Conservation (phyloP, 1,139 yeast genomes). For the Pichia sp. region DNA sequence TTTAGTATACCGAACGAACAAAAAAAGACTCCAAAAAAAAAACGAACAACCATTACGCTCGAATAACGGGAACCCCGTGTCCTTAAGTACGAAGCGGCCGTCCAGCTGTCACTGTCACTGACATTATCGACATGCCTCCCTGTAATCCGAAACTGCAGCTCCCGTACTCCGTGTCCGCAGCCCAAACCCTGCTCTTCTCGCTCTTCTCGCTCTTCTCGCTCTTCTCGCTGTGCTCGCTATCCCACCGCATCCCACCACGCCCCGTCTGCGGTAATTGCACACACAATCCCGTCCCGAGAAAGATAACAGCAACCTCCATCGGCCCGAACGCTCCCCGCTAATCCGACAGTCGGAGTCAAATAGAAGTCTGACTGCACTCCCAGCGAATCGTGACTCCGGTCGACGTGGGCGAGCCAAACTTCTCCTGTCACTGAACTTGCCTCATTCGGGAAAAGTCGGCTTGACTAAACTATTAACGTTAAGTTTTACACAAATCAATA, state of each 20-base stretch:
- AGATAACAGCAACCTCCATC: not conserved
- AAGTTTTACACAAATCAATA: not conserved
- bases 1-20: too few species aligned
- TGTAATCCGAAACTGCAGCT: not conserved
- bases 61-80: not conserved
- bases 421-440: too few species aligned
- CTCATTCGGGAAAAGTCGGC: too few species aligned
- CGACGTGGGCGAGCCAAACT: too few species aligned
- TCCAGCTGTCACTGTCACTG: not conserved
- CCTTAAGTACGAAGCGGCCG: not conserved
- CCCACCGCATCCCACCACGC: conserved; percentile 7
- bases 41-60: too few species aligned
- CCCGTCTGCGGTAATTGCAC: not conserved
- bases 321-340: not conserved
- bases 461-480: too few species aligned
- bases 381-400: too few species aligned
- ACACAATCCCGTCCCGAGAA: not conserved
- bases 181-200: conserved; percentile 1
- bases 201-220: not conserved
- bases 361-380: too few species aligned
- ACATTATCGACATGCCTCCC: not conserved
- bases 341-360: not conserved
- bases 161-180: not conserved
- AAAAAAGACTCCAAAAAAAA: too few species aligned
- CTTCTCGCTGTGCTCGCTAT: conserved; percentile 6